These are phyloP conservation scores for Phialocephala sp. DNA, from an alignment of 2,329 filamentous ascomycete species.

Conservation along the genomic window DNA sequence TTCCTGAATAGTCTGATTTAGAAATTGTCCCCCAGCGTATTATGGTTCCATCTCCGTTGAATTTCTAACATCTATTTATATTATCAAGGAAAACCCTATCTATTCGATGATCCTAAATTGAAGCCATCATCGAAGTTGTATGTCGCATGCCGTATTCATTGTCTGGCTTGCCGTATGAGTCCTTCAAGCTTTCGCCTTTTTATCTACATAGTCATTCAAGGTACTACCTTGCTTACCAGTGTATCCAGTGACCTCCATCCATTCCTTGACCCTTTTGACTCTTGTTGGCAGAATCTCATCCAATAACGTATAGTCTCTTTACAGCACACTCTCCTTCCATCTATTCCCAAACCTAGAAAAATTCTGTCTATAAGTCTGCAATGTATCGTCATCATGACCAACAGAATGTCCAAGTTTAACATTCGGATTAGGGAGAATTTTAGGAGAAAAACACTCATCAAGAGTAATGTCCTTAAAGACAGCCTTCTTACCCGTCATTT, in stretches of 20 bases:
- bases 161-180: too few species aligned
- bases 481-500: constrained; percentile 32
- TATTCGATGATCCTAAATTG: too few species aligned
- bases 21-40: too few species aligned
- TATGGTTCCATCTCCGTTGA: too few species aligned
- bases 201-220: constrained; percentile 29
- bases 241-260: constrained; percentile 34
- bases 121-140: too few species aligned
- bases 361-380: constrained; percentile 32
- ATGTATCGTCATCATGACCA: constrained; percentile 26
- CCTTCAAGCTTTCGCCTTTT: too few species aligned
- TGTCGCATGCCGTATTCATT: too few species aligned
- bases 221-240: constrained; percentile 25
- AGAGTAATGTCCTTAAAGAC: constrained; percentile 30
- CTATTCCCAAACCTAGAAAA: constrained; percentile 35
- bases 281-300: constrained; percentile 34
- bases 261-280: constrained; percentile 34
- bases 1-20: too few species aligned
- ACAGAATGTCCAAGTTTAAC: constrained; percentile 30
- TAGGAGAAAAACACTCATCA: constrained; percentile 30
- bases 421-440: constrained; percentile 27
- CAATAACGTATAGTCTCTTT: constrained; percentile 32
- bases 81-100: too few species aligned
- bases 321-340: constrained; percentile 30
- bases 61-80: too few species aligned